These are phyloP conservation scores for Westerdykella ornata DNA, from an alignment of 2,329 filamentous ascomycete species.

Conservation along the genomic window DNA sequence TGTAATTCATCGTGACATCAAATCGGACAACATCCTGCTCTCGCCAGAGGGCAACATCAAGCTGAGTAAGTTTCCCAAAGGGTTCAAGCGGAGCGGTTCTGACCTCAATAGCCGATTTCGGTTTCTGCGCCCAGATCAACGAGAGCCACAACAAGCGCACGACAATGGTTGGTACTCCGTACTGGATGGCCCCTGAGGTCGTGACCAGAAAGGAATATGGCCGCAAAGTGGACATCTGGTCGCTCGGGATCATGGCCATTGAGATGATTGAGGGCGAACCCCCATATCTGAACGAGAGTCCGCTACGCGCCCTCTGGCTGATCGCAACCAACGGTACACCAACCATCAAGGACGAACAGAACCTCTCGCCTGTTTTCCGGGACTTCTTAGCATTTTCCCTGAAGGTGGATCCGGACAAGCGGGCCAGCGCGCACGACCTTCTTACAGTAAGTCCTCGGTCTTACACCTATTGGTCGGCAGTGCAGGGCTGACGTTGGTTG, in stretches of 20 bases:
- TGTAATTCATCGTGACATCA: constrained; percentile 97
- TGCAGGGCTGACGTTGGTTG: constrained; percentile 11
- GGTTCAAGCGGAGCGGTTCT: neutral
- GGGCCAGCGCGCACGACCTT: constrained; percentile 89
- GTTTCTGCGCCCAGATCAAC: constrained; percentile 97
- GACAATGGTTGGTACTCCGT: constrained; percentile 97
- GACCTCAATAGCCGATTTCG: constrained; percentile 71
- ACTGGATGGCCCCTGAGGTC: constrained; percentile 99
- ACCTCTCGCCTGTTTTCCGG: constrained; percentile 71
- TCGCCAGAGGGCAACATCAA: constrained; percentile 96
- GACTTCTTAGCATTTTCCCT: constrained; percentile 91
- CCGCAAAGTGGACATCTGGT: constrained; percentile 98
- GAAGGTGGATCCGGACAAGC: constrained; percentile 94
- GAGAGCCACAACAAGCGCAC: constrained; percentile 95
- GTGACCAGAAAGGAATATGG: constrained; percentile 97
- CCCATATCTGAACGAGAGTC: constrained; percentile 91
- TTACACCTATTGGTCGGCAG: constrained; percentile 4
- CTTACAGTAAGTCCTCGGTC: constrained; percentile 62
- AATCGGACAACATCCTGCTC: constrained; percentile 94
- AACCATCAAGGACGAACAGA: constrained; percentile 85
- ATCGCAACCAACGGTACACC: constrained; percentile 97
- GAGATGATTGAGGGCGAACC: constrained; percentile 99
- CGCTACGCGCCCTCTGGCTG: constrained; percentile 83
- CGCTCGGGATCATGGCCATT: constrained; percentile 96
- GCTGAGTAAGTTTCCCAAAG: constrained; percentile 60